Evolutionary conservation across 768 basidiomycete genomes (phyloP).

Genomic region (Termitomyces sp.): DNA sequence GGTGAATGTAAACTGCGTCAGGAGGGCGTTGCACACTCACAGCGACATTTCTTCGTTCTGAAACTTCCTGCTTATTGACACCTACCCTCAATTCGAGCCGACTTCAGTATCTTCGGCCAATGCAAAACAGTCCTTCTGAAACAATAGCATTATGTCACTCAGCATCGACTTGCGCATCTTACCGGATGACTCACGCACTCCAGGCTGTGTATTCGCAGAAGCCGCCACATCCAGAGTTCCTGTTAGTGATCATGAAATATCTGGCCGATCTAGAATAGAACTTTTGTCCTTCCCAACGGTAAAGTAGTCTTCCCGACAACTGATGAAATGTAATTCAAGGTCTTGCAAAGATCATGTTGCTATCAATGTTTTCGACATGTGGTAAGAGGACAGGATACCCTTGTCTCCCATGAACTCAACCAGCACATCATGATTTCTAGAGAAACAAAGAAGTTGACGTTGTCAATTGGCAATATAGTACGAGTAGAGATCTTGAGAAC

Average conservation of each 20-base stretch:
- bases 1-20: too few species aligned
- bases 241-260: too few species aligned
- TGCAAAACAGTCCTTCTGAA: slow-evolving; percentile 57
- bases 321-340: slow-evolving; percentile 82
- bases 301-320: slow-evolving; percentile 68
- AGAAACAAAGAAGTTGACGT: slow-evolving; percentile 31
- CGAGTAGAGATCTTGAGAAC: slow-evolving; percentile 41
- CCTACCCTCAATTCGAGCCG: slow-evolving; percentile 78
- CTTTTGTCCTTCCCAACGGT: slow-evolving; percentile 81
- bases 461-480: slow-evolving; percentile 25
- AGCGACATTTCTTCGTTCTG: slow-evolving; percentile 72
- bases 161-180: too few species aligned
- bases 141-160: too few species aligned
- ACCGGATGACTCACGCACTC: slow-evolving; percentile 58
- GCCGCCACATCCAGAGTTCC: slow-evolving; percentile 91
- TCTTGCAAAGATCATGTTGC: slow-evolving; percentile 94
- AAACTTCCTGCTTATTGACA: slow-evolving; percentile 73
- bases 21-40: not conserved
- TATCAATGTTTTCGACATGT: slow-evolving; percentile 85
- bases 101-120: slow-evolving; percentile 73
- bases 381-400: slow-evolving; percentile 77
- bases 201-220: slow-evolving; percentile 89
- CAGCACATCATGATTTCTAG: slow-evolving; percentile 34
- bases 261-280: too few species aligned
- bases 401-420: slow-evolving; percentile 62